Evolutionary conservation across 441 rosid species (phyloP).

Genomic region (Sinapis alba): DNA sequence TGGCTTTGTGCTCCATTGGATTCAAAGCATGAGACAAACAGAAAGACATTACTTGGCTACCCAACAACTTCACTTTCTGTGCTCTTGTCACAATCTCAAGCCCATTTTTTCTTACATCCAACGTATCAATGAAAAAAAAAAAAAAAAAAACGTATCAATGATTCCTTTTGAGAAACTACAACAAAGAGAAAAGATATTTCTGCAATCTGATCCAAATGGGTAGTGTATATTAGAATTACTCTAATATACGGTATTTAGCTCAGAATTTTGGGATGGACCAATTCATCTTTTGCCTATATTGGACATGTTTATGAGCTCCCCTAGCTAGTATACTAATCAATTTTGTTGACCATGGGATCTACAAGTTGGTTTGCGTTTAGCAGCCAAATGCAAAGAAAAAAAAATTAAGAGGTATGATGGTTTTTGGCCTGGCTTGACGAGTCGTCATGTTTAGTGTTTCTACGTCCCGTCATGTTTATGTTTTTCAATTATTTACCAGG

Average conservation of each 20-base stretch:
- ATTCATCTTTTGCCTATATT: neutral
- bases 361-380: neutral
- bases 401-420: neutral
- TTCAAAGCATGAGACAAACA: conserved; percentile 34
- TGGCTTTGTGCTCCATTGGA: conserved; percentile 32
- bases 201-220: neutral
- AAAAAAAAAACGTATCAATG: conserved; percentile 29
- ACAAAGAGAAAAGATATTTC: neutral
- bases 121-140: conserved; percentile 29
- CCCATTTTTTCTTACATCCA: conserved; percentile 27
- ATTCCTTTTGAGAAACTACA: conserved; percentile 11
- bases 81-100: conserved; percentile 38
- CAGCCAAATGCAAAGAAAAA: neutral
- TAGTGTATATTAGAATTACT: neutral
- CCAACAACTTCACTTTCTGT: conserved; percentile 37
- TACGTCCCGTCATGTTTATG: no score
- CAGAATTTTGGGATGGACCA: neutral
- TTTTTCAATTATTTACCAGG: no score
- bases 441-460: no score
- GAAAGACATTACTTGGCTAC: conserved; percentile 35
- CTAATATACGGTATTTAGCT: neutral
- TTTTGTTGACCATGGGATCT: neutral
- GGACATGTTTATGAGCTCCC: neutral
- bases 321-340: neutral
- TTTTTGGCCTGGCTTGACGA: neutral